Evolutionary conservation across 257 asterid species (phyloP).

Genomic region (Mitragyna speciosa): DNA sequence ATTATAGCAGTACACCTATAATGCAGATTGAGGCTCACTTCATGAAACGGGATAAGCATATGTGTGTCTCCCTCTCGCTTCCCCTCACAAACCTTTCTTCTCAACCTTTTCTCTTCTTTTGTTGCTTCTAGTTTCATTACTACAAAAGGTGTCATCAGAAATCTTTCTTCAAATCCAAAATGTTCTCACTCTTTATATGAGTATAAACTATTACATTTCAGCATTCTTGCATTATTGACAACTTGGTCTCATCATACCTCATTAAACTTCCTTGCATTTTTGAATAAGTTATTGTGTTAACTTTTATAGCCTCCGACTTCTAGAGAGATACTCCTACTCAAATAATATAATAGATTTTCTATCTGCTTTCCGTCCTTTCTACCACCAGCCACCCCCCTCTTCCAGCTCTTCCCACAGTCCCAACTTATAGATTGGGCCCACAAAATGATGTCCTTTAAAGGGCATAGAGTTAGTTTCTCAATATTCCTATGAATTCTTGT

Average conservation of each 20-base stretch:
- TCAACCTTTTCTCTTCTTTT: neutral
- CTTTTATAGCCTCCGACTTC: neutral
- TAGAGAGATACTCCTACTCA: neutral
- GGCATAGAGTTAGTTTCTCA: neutral
- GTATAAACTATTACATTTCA: neutral
- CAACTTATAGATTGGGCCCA: neutral
- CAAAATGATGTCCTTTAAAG: neutral
- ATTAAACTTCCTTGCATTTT: neutral
- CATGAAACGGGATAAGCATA: neutral
- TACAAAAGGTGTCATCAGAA: neutral
- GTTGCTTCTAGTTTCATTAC: neutral
- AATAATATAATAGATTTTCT: neutral
- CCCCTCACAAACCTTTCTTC: neutral
- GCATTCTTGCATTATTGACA: neutral
- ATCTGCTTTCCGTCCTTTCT: neutral
- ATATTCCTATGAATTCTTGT: neutral
- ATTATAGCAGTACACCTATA: neutral
- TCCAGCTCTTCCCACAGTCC: neutral
- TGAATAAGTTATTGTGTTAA: neutral
- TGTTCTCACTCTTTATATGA: neutral
- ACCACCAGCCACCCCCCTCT: neutral
- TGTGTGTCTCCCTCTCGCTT: neutral
- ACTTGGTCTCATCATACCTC: neutral
- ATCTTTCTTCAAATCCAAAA: neutral
- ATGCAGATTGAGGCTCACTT: neutral